Percentiles rank a stretch among this genome's conserved stretches.
phyloP scores from a whole-genome alignment of 2,329 filamentous ascomycete genomes.

The Aspergillus sp. region DNA sequence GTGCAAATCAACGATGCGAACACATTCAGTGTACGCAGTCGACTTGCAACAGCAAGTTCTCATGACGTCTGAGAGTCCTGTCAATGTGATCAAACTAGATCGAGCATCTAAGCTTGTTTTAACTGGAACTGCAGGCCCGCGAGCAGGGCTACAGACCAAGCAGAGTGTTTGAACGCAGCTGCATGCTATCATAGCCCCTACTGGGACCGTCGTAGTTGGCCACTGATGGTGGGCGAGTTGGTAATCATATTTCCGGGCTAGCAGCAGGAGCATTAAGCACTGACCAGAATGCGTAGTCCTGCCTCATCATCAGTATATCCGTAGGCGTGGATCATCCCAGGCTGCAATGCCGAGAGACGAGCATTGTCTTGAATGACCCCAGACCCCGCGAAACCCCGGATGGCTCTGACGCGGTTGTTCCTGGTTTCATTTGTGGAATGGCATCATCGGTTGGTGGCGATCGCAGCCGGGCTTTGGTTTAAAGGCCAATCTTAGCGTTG shows the following conservation, averaged over 20 bases:
- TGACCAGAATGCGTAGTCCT: neutral
- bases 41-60: too few species aligned
- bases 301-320: neutral
- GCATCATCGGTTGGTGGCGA: slow-evolving; percentile 1
- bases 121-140: neutral
- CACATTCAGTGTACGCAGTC: too few species aligned
- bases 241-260: neutral
- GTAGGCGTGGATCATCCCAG: neutral
- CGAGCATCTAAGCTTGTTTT: neutral
- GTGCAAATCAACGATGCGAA: too few species aligned
- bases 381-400: slow-evolving; percentile 5
- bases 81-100: neutral
- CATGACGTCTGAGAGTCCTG: neutral
- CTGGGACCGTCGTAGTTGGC: neutral
- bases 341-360: neutral
- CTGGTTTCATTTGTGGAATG: neutral
- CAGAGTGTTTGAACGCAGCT: neutral
- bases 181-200: neutral
- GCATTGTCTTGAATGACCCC: neutral
- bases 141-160: neutral
- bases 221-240: neutral
- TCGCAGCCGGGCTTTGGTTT: neutral
- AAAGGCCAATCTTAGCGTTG: slow-evolving; percentile 4
- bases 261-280: neutral
- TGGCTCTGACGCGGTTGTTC: neutral